Evolutionary conservation across 1,284 basidiomycete genomes (phyloP).

Genomic region (Fomitopsis palustris): DNA sequence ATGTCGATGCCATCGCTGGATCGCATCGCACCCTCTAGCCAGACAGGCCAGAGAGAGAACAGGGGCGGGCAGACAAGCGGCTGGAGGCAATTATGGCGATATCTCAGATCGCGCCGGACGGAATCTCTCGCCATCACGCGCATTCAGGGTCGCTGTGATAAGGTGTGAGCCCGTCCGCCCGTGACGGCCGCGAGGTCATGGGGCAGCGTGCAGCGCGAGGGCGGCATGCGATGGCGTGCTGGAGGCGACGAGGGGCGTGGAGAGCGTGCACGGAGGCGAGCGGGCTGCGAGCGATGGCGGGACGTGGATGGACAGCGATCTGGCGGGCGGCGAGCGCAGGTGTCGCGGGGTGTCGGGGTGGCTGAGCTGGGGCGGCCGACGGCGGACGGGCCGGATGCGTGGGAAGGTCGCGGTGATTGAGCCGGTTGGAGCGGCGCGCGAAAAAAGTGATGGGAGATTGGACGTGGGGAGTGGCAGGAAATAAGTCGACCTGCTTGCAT

Average conservation of each 20-base stretch:
- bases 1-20: background rate
- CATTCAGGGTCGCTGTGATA: constrained; percentile 2
- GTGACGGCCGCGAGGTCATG: background rate
- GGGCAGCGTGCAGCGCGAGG: background rate
- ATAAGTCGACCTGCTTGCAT: background rate
- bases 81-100: background rate
- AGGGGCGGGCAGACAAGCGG: background rate
- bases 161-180: constrained; percentile 1
- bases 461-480: background rate
- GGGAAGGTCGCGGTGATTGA: background rate
- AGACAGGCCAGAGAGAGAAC: background rate
- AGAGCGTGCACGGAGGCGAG: background rate
- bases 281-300: background rate
- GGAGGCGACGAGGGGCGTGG: background rate
- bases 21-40: background rate
- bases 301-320: background rate
- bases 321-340: background rate
- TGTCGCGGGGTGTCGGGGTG: background rate
- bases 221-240: background rate
- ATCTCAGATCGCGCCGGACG: constrained; percentile 1
- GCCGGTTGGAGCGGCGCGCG: background rate
- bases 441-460: background rate
- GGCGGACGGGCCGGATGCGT: background rate
- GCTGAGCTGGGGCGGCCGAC: background rate
- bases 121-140: constrained; percentile 1